Evolutionary conservation across 192 early-diverging fungal genomes (phyloP), one percentile per base, ranked within the genome.

Genomic region (Haplosporangium gracile): DNA sequence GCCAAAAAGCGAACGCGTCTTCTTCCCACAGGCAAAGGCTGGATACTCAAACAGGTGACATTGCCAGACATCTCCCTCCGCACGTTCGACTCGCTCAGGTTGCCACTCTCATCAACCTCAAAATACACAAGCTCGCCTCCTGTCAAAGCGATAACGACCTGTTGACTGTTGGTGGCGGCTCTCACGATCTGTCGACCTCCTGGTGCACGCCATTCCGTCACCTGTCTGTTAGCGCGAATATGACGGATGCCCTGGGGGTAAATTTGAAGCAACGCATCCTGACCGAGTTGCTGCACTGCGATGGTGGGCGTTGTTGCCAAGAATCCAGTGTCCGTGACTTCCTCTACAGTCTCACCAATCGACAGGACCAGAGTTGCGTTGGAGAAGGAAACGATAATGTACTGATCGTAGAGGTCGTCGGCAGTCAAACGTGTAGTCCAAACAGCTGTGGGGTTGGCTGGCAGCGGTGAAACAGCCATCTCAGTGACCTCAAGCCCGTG

Each of bases 201-300:
- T 20, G 98, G 97, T 24, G 96, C 94, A 72, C 92, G 93, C 99
- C 99, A 99, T 88, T 99, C 98, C 79, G 93, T 97, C 0, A 97
- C 96, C 53, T 97, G 95, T 8, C 94, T 92, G 89, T 98, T 97
- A 36, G 93, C 87, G 34, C 93, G 91, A 73, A 98, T 98, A 78
- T 97, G 97, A 32, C 97, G 93, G 57, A 99, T 96, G 11, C 97
- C 97, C 68, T 94, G 91, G 40, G 97, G 96, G 82, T 98, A 97
- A 40, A 90, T 80, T 75, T 99, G 98, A 49, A 99, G 92, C 18
- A 99, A 74, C 1, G 96, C 93, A 87, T 97, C 96, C 75, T 96
- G 96, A 7, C 96, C 97, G 10, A 97, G 85, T 76, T 96, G 95
- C 42, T 95, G 94, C 4, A 97, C 95, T 29, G 92, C 92, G 36